These are phyloP conservation scores for Naganishia onofrii DNA, from an alignment of 768 basidiomycete species.

Conservation along the genomic window DNA sequence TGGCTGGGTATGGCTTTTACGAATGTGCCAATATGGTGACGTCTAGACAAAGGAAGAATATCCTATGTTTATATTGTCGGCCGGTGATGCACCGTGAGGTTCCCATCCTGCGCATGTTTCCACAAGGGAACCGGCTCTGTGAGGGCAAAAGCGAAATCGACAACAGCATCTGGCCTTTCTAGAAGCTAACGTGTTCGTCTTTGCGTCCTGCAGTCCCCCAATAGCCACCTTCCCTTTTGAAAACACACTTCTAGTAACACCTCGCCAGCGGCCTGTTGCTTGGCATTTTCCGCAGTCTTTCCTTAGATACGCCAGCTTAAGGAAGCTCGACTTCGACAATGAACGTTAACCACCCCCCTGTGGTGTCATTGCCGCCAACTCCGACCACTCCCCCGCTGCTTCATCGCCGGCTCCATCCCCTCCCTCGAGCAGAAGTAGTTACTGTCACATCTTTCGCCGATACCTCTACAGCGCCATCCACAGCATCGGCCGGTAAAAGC, in stretches of 20 bases:
- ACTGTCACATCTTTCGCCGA: slow-evolving; percentile 23
- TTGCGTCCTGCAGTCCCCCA: background rate
- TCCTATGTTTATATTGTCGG: background rate
- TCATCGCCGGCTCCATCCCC: background rate
- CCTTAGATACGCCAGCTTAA: no score
- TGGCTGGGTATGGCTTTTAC: no score
- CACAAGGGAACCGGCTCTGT: no score
- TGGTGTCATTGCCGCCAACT: background rate
- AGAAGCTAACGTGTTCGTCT: background rate
- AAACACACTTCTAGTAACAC: background rate
- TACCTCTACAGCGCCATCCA: background rate
- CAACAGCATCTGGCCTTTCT: background rate
- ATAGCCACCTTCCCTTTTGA: background rate
- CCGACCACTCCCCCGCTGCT: background rate
- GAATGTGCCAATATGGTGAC: background rate
- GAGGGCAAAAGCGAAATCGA: no score
- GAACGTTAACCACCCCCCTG: background rate
- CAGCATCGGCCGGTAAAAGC: background rate
- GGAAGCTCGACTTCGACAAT: background rate
- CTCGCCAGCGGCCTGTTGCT: no score
- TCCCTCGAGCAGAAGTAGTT: slow-evolving; percentile 12
- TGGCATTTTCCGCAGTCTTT: no score
- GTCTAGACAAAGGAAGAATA: background rate
- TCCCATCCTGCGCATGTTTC: background rate
- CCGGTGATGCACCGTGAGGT: background rate